A percentile compares a stretch with the other conserved stretches of the same genome.
phyloP scores from a whole-genome alignment of 805 yeast genomes.

The Kluyveromyces wickerhamii region DNA sequence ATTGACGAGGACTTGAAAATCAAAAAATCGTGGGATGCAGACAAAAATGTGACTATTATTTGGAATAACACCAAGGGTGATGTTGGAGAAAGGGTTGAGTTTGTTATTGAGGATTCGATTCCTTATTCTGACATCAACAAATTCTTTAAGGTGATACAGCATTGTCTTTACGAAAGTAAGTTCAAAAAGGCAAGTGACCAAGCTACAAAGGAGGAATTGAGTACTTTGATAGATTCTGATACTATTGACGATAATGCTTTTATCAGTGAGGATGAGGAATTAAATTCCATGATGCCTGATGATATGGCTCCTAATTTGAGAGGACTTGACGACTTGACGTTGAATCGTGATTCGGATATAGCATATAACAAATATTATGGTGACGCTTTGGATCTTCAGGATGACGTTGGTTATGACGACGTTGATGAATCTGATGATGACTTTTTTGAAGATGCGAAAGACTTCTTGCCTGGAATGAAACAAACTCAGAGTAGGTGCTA shows the following conservation, averaged over 20 bases:
- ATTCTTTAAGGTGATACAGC: conserved; percentile 54
- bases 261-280: conserved; percentile 14
- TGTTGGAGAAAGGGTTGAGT: conserved; percentile 75
- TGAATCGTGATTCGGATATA: too few species aligned
- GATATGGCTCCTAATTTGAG: too few species aligned
- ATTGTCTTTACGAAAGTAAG: conserved; percentile 71
- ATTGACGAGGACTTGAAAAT: conserved; percentile 55
- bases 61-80: conserved; percentile 90
- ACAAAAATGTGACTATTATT: conserved; percentile 51
- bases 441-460: conserved; percentile 12
- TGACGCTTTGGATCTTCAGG: conserved; percentile 4
- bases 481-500: too few species aligned
- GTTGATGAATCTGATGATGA: conserved; percentile 12
- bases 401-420: conserved; percentile 5
- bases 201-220: conserved; percentile 40
- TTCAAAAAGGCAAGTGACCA: conserved; percentile 46
- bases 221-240: conserved; percentile 28
- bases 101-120: conserved; percentile 58
- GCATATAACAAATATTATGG: too few species aligned
- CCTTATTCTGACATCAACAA: conserved; percentile 43
- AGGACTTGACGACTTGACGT: too few species aligned
- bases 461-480: conserved; percentile 7
- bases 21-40: conserved; percentile 41
- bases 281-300: too few species aligned
- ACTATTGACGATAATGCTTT: conserved; percentile 14